These are phyloP conservation scores for Reticulascus tulasneorum DNA, from an alignment of 2,329 filamentous ascomycete genomes.

Conservation along the genomic window DNA sequence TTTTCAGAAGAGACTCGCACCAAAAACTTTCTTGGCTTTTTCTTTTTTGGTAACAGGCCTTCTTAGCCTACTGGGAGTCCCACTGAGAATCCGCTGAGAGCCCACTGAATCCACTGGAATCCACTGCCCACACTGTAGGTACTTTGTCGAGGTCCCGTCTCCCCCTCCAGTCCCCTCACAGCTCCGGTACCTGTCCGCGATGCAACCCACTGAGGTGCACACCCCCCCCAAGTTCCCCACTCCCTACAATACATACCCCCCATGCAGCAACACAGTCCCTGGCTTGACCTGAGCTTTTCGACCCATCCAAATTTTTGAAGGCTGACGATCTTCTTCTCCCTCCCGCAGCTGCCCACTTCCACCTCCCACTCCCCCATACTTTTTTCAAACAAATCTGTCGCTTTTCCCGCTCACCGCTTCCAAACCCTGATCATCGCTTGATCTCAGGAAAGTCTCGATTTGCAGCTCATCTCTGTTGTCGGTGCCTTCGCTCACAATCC, in stretches of 20 bases:
- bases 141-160: too few relatives aligned
- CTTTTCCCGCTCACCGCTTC: conserved; percentile 14
- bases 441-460: conserved; percentile 11
- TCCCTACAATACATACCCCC: conserved; percentile 16
- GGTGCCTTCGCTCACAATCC: conserved; percentile 6
- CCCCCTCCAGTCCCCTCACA: too few relatives aligned
- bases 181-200: too few relatives aligned
- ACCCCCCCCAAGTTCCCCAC: too few relatives aligned
- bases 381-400: conserved; percentile 14
- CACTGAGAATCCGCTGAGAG: too few relatives aligned
- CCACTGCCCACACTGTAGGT: too few relatives aligned
- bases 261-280: background rate
- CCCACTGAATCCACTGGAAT: too few relatives aligned
- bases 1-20: too few relatives aligned
- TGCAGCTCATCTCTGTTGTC: conserved; percentile 13
- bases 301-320: conserved; percentile 17
- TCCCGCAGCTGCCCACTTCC: conserved; percentile 12
- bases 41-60: too few relatives aligned
- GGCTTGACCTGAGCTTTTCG: conserved; percentile 13
- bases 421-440: conserved; percentile 12
- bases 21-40: background rate
- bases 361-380: conserved; percentile 14
- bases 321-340: conserved; percentile 18
- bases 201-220: too few relatives aligned
- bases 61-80: too few relatives aligned